Evolutionary conservation across 2,329 filamentous ascomycete genomes (phyloP), one percentile per base, ranked within the genome.

Genomic region (Rhynchosporium graminicola): DNA sequence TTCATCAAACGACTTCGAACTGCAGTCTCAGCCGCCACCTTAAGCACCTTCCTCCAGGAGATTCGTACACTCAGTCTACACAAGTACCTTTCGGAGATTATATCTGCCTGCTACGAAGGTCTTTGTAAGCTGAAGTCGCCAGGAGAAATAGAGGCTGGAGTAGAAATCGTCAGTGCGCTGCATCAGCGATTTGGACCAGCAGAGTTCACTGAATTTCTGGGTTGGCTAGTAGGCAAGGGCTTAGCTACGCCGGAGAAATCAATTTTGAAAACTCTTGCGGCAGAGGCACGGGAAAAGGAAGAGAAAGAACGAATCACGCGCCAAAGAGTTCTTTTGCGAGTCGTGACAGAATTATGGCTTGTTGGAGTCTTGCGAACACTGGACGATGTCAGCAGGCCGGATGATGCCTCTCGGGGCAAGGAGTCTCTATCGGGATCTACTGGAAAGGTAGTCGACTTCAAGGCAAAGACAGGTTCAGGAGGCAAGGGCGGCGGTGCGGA

Each of bases 1-100:
- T 97, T 98, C 76, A 98, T 98, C 74, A 97, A 97, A 78, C 91
- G 94, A 73, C 83, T 98, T 61, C 91, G 94, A 70, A 97, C 94
- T 63, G 91, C 92, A 64, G 88, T 98, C 67, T 93, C 90, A 67
- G 80, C 91, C 55, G 82, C 92, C 61, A 91, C 90, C 60, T 86
- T 93, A 60, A 81, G 85, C 68, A 95, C 92, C 63, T 96, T 98
- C 77, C 80, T 97, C 54, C 87, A 94, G 75, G 94, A 98, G 74
- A 93, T 97, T 71, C 88, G 90, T 71, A 90, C 91, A 31, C 83
- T 98, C 33, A 97, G 93, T 69, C 83, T 98, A 57, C 91, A 94
- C 82, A 97, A 97, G 76, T 98, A 98, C 77, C 86, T 98, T 15
- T 97, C 94, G 69, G 94, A 98, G 78, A 96, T 98, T 69, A 92